phyloP scores from a whole-genome alignment of 2,329 filamentous ascomycete genomes.

The Ophiostoma montium region DNA sequence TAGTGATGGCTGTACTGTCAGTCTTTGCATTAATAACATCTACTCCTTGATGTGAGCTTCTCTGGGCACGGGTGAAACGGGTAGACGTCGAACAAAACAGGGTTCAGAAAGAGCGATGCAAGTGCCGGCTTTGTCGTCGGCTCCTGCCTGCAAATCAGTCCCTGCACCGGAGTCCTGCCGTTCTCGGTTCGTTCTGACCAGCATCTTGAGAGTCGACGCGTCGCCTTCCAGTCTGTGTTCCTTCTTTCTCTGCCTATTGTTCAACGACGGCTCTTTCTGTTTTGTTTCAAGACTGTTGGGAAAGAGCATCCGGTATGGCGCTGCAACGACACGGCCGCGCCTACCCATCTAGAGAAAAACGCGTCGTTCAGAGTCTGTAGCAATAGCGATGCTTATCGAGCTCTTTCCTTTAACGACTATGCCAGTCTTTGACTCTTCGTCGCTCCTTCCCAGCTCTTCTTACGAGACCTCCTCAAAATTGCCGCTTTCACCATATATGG shows the following conservation, averaged over 20 bases:
- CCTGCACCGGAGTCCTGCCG: not conserved
- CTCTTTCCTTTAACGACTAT: no score
- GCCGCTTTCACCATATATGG: no score
- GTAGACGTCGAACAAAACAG: not conserved
- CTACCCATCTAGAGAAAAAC: not conserved
- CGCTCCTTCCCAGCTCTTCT: no score
- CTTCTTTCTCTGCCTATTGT: not conserved
- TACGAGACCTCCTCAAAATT: no score
- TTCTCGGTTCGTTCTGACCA: not conserved
- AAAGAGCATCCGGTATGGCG: not conserved
- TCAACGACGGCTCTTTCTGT: not conserved
- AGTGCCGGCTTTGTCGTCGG: not conserved
- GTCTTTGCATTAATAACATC: no score
- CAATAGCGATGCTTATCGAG: not conserved
- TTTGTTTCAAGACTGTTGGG: not conserved
- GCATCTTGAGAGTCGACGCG: not conserved
- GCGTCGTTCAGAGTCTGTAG: not conserved
- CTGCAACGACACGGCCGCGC: not conserved
- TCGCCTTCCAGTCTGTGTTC: not conserved
- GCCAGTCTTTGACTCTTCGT: no score
- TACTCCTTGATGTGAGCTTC: no score
- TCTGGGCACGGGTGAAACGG: no score
- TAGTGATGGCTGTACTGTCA: no score
- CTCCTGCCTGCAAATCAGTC: constrained; percentile 5
- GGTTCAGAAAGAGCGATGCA: not conserved